A percentile compares a stretch with the other conserved stretches of the same genome.
These are phyloP conservation scores for Lipomyces yamadae DNA, from an alignment of 805 yeast genomes.

Conservation along the genomic window DNA sequence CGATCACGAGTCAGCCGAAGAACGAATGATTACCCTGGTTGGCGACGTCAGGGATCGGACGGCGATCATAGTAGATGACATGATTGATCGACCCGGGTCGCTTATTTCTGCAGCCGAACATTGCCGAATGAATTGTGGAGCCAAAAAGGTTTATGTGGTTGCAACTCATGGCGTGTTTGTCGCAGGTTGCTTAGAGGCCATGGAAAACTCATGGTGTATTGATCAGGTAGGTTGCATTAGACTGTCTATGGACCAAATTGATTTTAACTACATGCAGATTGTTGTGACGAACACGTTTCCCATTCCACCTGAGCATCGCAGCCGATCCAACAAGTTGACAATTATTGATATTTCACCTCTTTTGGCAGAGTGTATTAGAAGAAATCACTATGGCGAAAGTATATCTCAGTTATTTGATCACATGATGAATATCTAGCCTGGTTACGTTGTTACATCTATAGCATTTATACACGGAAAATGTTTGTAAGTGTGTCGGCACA, in stretches of 20 bases:
- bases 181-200: constrained; percentile 79
- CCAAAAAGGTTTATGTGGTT: constrained; percentile 82
- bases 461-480: neutral
- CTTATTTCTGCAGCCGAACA: constrained; percentile 99
- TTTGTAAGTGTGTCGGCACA: neutral
- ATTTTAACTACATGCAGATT: constrained; percentile 52
- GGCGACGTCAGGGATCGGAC: constrained; percentile 93
- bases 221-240: constrained; percentile 50
- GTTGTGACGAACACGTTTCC: constrained; percentile 98
- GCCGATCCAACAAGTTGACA: constrained; percentile 66
- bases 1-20: constrained; percentile 64
- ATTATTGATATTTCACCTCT: constrained; percentile 93
- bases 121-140: constrained; percentile 93
- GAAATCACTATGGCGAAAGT: constrained; percentile 86
- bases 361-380: constrained; percentile 96
- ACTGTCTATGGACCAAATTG: neutral
- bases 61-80: constrained; percentile 93
- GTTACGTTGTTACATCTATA: neutral
- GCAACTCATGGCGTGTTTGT: constrained; percentile 97
- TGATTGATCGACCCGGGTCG: constrained; percentile 93
- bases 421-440: constrained; percentile 3
- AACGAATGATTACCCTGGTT: constrained; percentile 75
- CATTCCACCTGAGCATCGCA: constrained; percentile 64
- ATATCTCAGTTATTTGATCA: constrained; percentile 32
- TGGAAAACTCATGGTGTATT: constrained; percentile 78